A percentile compares a stretch with the other conserved stretches of the same genome.
phyloP scores from a whole-genome alignment of 495 filamentous ascomycete species.

The Usnea hakonensis region DNA sequence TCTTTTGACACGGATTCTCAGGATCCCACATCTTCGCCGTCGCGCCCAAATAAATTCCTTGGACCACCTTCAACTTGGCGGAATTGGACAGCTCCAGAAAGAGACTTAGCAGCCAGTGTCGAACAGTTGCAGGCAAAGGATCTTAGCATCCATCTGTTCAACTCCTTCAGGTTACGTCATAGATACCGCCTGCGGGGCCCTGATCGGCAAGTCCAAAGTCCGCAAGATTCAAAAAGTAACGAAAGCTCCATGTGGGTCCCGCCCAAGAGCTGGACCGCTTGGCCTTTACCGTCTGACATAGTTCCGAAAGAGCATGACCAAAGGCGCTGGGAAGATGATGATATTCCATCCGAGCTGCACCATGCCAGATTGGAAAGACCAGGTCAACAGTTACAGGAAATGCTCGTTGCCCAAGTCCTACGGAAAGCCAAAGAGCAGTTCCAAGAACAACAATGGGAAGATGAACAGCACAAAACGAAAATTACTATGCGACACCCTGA shows the following conservation, averaged over 20 bases:
- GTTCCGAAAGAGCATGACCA: constrained; percentile 33
- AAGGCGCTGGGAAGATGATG: constrained; percentile 2
- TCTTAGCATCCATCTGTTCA: constrained; percentile 69
- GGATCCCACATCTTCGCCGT: background rate
- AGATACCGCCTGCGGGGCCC: constrained; percentile 25
- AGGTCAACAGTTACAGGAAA: constrained; percentile 57
- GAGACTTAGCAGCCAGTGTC: constrained; percentile 48
- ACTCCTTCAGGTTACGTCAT: constrained; percentile 52
- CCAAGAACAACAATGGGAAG: constrained; percentile 31
- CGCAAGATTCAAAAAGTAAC: constrained; percentile 17
- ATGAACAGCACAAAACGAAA: background rate
- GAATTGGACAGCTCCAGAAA: constrained; percentile 49
- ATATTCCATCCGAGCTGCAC: background rate
- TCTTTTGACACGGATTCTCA: background rate
- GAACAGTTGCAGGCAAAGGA: constrained; percentile 51
- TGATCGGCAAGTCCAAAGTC: constrained; percentile 13
- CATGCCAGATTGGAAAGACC: constrained; percentile 23
- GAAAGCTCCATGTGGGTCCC: constrained; percentile 34
- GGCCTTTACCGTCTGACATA: constrained; percentile 55
- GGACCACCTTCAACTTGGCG: constrained; percentile 56
- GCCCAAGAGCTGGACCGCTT: constrained; percentile 62
- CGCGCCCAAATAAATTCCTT: constrained; percentile 44
- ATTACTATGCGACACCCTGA: background rate
- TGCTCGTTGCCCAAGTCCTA: constrained; percentile 53
- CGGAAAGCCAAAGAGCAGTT: constrained; percentile 60